A percentile compares a stretch with the other conserved stretches of the same genome.
Evolutionary conservation across 2,329 filamentous ascomycete genomes (phyloP).

Genomic region (Ascochyta clinopodiicola): DNA sequence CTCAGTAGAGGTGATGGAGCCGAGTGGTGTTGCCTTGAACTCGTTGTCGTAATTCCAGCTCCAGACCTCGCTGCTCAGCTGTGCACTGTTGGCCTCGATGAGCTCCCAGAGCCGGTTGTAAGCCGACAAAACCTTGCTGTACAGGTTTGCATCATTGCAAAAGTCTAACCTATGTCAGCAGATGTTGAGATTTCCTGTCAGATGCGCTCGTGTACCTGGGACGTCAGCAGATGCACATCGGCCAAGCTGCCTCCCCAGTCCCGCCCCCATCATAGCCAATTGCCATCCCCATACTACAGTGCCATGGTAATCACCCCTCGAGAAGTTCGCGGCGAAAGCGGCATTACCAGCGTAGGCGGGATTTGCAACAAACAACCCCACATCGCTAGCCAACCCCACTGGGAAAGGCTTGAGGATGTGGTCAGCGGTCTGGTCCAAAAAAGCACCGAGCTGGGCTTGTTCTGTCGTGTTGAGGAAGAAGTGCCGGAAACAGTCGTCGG

Average conservation of each 20-base stretch:
- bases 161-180: constrained; percentile 51
- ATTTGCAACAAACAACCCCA: constrained; percentile 67
- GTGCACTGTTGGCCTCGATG: constrained; percentile 61
- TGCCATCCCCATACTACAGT: constrained; percentile 72
- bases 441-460: constrained; percentile 61
- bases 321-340: constrained; percentile 57
- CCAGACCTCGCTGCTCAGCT: constrained; percentile 67
- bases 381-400: constrained; percentile 62
- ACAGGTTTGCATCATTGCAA: constrained; percentile 55
- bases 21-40: constrained; percentile 60
- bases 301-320: constrained; percentile 66
- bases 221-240: constrained; percentile 52
- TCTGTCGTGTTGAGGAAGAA: constrained; percentile 68
- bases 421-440: constrained; percentile 64
- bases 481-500: constrained; percentile 68
- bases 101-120: constrained; percentile 68
- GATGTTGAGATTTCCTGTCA: not conserved
- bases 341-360: constrained; percentile 62
- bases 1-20: constrained; percentile 58
- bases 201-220: not conserved
- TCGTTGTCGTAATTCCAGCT: constrained; percentile 63
- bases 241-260: constrained; percentile 63
- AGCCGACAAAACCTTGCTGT: constrained; percentile 55
- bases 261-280: constrained; percentile 68
- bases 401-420: constrained; percentile 66